Percentiles rank a stretch among this genome's conserved stretches.
phyloP scores from a whole-genome alignment of 257 asterid genomes.

The Verbena officinalis region DNA sequence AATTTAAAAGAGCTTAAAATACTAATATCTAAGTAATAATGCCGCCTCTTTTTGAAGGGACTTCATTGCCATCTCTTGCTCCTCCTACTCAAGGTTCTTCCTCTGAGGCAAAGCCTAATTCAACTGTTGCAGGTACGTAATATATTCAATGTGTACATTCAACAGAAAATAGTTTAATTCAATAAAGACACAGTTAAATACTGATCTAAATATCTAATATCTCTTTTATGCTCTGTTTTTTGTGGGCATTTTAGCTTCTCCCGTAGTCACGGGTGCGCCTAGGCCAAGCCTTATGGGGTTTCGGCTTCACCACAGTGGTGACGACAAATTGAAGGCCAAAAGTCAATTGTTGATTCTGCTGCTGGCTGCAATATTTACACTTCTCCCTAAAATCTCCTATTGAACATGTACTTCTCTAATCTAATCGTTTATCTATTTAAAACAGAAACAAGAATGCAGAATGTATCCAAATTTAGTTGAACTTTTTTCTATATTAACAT shows the following conservation, averaged over 20 bases:
- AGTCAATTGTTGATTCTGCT: constrained; percentile 32
- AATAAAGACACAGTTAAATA: background rate
- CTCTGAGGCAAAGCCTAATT: constrained; percentile 43
- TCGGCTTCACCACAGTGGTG: constrained; percentile 40
- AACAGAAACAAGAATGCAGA: constrained; percentile 1
- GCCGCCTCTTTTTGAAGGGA: constrained; percentile 30
- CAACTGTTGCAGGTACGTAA: constrained; percentile 51
- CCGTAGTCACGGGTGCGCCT: constrained; percentile 43
- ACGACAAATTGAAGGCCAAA: constrained; percentile 36
- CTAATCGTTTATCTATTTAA: background rate
- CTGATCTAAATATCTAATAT: background rate
- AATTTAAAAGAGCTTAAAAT: too few species aligned
- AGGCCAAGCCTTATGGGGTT: constrained; percentile 42
- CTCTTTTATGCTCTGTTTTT: background rate
- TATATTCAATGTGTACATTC: too few species aligned
- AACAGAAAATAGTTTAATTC: too few species aligned
- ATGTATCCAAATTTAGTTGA: too few species aligned
- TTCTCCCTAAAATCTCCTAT: constrained; percentile 2
- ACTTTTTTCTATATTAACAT: too few species aligned
- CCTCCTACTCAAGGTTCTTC: constrained; percentile 60
- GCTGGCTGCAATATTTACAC: constrained; percentile 25
- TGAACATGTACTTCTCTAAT: background rate
- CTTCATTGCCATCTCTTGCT: constrained; percentile 40
- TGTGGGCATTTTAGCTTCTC: constrained; percentile 55
- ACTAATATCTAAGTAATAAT: too few species aligned